Evolutionary conservation across 2,329 filamentous ascomycete species (phyloP), one percentile per base, ranked within the genome.

Genomic region (Pseudogymnoascus sp.): DNA sequence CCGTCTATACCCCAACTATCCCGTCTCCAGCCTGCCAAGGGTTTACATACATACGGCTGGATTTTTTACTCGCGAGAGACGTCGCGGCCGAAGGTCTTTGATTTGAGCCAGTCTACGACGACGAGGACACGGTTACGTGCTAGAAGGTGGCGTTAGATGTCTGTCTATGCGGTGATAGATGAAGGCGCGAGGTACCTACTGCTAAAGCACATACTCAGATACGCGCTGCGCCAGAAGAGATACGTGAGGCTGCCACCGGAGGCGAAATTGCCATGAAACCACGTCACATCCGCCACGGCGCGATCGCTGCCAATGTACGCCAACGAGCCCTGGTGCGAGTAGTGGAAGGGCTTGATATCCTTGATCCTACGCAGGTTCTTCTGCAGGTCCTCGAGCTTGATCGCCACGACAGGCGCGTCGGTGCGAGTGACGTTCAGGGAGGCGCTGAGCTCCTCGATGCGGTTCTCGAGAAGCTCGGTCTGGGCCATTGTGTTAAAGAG

Each of bases 191-290:
- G 33, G 62, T 67, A 88, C 90, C 85, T 82, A 94, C 90, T 92
- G 85, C 92, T 97, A 76, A 99, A 99, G 84, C 92, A 96, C 94
- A 99, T 99, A 81, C 90, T 96, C 74, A 99, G 79, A 75, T 99
- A 99, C 60, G 92, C 94, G 72, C 89, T 95, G 73, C 92, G 84
- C 94, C 94, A 99, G 84, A 99, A 99, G 67, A 96, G 83, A 78
- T 95, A 99, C 60, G 94, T 99, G 76, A 97, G 79, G 69, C 88
- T 90, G 72, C 94, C 94, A 72, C 92, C 94, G 48, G 87, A 90
- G 63, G 94, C 92, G 68, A 99, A 82, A 79, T 97, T 99, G 66
- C 94, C 94, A 70, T 94, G 95, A 78, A 95, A 85, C 92, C 94
- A 99, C 72, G 85, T 89, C 70, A 99, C 90, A 76, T 99, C 94